Evolutionary conservation across 2,329 filamentous ascomycete genomes (phyloP), one percentile per base, ranked within the genome.

Genomic region (Endocalyx cinctus): DNA sequence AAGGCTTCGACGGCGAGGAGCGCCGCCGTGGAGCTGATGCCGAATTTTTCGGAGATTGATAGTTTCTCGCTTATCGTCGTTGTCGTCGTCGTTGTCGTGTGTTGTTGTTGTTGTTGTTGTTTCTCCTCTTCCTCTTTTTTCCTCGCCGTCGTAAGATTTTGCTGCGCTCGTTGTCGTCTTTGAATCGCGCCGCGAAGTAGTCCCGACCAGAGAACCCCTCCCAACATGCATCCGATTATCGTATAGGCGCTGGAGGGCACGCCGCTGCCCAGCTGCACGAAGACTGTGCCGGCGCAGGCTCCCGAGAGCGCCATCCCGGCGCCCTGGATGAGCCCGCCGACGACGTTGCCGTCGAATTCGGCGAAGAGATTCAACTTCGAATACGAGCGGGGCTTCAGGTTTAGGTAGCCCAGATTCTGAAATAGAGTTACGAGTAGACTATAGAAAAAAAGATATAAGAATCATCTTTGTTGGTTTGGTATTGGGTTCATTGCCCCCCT

Each of bases 251-350:
- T 76, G 0, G 72, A 68, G 3, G 50, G 57, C 3, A 79, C 60
- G 2, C 74, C 70, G 10, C 69, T 60, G 2, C 69, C 77, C 10
- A 77, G 48, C 55, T 85, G 80, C 0, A 73, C 70, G 30, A 82
- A 67, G 5, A 82, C 67, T 1, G 78, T 82, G 1, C 81, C 81
- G 0, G 81, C 78, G 38, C 80, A 84, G 0, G 79, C 72, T 7
- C 78, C 79, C 0, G 78, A 72, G 12, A 83, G 58, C 5, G 75
- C 69, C 79, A 84, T 82, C 35, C 81, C 81, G n/a, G 70, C 54
- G 22, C 81, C 80, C 17, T 82, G 67, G 3, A 83, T 57, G 12
- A 65, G 49, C 5, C 80, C 81, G 35, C 81, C 81, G 43, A 82
- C 45, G 29, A 83, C 56, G 52, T 85, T 84, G 35, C 77, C 80